These are phyloP conservation scores for Eucalyptus viminalis DNA, from an alignment of 345 rosid species.

Conservation along the genomic window DNA sequence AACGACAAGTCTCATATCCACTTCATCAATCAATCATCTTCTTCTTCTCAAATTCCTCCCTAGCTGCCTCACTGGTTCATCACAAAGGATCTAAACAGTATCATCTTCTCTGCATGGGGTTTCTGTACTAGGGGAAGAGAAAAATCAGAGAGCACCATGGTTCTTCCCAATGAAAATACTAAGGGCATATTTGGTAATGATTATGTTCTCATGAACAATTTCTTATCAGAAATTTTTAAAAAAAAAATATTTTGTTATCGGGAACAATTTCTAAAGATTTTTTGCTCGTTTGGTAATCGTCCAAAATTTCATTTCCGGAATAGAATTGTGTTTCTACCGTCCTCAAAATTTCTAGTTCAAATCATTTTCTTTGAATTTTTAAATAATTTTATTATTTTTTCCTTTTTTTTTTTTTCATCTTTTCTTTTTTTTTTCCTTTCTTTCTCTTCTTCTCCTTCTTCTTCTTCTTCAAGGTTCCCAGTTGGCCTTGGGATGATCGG, in stretches of 20 bases:
- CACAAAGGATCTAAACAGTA: not conserved
- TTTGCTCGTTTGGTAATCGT: accelerated
- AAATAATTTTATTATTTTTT: no score
- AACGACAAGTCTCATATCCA: not conserved
- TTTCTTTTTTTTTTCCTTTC: no score
- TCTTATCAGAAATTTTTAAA: no score
- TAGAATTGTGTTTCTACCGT: accelerated
- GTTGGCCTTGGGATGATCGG: no score
- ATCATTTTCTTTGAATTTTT: no score
- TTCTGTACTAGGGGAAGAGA: not conserved
- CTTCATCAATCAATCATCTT: not conserved
- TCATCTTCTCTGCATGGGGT: not conserved
- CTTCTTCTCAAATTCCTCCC: not conserved
- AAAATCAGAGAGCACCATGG: not conserved
- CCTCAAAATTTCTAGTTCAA: no score
- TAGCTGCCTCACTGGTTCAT: not conserved
- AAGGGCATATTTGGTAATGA: accelerated
- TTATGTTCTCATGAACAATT: no score
- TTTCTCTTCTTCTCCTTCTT: no score
- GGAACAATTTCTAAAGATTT: no score
- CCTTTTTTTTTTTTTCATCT: accelerated
- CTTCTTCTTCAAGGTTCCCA: no score
- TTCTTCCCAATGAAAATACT: not conserved
- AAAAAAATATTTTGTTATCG: no score
- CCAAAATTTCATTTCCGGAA: accelerated